A percentile compares a stretch with the other conserved stretches of the same genome.
Evolutionary conservation across 1,284 basidiomycete species (phyloP).

Genomic region (Sphaerobolus stellatus): DNA sequence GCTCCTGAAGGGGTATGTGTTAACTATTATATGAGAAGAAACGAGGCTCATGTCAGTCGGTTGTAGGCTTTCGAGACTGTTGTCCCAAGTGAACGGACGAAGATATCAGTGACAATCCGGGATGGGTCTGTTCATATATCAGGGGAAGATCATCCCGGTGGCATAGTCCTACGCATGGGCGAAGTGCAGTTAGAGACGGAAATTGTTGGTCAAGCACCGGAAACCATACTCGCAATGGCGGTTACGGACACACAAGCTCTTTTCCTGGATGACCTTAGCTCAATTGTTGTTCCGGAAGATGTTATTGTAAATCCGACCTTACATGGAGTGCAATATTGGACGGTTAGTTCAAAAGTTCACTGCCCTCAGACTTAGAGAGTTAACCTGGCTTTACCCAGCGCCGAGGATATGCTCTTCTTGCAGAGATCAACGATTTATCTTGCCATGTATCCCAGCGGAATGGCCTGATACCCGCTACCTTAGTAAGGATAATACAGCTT

Average conservation of each 20-base stretch:
- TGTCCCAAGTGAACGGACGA: constrained; percentile 85
- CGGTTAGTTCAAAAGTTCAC: constrained; percentile 45
- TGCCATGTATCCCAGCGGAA: constrained; percentile 35
- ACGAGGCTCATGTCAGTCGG: constrained; percentile 1
- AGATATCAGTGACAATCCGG: constrained; percentile 61
- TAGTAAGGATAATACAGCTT: constrained; percentile 33
- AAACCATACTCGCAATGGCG: constrained; percentile 51
- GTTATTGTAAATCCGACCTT: constrained; percentile 16
- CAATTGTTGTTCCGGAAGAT: constrained; percentile 17
- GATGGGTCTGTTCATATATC: constrained; percentile 68
- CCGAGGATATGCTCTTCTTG: constrained; percentile 60
- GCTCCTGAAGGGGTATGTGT: constrained; percentile 81
- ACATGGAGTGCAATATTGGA: constrained; percentile 60
- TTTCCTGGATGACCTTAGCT: constrained; percentile 58
- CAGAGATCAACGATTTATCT: constrained; percentile 55
- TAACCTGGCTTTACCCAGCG: constrained; percentile 19
- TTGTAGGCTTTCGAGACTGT: constrained; percentile 89
- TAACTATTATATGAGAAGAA: constrained; percentile 1
- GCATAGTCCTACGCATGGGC: constrained; percentile 64
- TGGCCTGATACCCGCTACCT: constrained; percentile 33
- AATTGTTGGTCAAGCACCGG: constrained; percentile 63
- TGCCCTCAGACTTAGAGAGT: neutral
- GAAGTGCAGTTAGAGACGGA: constrained; percentile 68
- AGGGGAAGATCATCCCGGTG: constrained; percentile 62
- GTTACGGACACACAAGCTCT: constrained; percentile 50